Percentiles rank a stretch among this genome's conserved stretches.
Conservation (phyloP, 495 filamentous ascomycete genomes). For the Hyaloscypha variabilis region DNA sequence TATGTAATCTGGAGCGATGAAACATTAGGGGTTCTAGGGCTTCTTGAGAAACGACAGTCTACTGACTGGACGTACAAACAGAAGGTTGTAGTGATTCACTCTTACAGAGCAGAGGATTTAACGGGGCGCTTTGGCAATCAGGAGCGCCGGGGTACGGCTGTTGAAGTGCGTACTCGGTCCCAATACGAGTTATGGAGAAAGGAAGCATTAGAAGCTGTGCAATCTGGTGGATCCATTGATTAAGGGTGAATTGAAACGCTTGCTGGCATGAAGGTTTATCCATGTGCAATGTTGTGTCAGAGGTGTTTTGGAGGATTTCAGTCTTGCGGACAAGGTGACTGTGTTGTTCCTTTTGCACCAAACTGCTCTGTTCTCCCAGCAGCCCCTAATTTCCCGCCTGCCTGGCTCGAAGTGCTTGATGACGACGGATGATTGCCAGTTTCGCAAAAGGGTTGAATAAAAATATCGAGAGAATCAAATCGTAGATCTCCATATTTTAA, state of each 20-base stretch:
- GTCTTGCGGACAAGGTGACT: too few species aligned
- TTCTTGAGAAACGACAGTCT: slow-evolving; percentile 10
- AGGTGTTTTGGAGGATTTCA: too few species aligned
- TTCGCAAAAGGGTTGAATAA: too few species aligned
- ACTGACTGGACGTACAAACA: not conserved
- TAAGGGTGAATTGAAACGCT: not conserved
- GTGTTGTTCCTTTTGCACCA: too few species aligned
- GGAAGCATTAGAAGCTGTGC: slow-evolving; percentile 6
- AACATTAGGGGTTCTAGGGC: not conserved
- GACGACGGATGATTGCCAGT: too few species aligned
- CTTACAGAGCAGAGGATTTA: slow-evolving; percentile 3
- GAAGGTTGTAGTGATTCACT: slow-evolving; percentile 1
- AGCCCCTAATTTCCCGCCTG: too few species aligned
- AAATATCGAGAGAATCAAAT: too few species aligned
- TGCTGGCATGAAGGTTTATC: slow-evolving; percentile 2
- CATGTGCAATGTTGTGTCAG: slow-evolving; percentile 6
- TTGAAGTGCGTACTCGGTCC: slow-evolving; percentile 1
- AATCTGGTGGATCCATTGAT: not conserved
- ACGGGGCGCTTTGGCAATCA: slow-evolving; percentile 1
- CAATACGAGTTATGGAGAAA: slow-evolving; percentile 9
- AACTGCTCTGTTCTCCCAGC: too few species aligned
- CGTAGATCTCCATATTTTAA: too few species aligned
- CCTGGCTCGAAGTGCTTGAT: too few species aligned
- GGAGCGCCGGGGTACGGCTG: not conserved
- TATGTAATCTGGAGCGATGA: slow-evolving; percentile 11